These are phyloP conservation scores for Rhodotorula diobovata DNA, from an alignment of 768 basidiomycete species.

Conservation along the genomic window DNA sequence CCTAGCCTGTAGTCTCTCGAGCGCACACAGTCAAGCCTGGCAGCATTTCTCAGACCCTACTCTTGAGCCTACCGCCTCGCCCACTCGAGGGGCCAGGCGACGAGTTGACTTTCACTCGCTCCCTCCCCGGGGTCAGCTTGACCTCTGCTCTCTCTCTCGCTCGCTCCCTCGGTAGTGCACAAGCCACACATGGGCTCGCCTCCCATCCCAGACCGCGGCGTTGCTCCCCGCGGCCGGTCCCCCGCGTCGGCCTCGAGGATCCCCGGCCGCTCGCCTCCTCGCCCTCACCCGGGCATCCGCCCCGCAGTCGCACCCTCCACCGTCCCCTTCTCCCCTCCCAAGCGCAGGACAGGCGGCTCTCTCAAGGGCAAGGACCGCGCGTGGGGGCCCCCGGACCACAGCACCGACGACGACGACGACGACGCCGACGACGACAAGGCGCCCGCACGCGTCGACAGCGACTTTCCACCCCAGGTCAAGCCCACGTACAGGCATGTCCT, in stretches of 20 bases:
- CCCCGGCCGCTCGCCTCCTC: conserved; percentile 12
- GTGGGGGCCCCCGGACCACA: no score
- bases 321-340: conserved; percentile 30
- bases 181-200: conserved; percentile 26
- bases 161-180: no score
- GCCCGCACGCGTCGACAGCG: conserved; percentile 46
- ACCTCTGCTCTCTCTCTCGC: neutral
- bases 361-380: conserved; percentile 41
- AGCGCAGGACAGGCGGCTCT: conserved; percentile 25
- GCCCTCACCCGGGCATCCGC: conserved; percentile 15
- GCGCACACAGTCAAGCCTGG: no score
- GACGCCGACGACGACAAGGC: neutral
- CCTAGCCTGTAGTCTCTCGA: no score
- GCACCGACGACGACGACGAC: conserved; percentile 47
- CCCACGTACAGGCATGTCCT: conserved; percentile 29
- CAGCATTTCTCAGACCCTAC: no score
- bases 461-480: conserved; percentile 40
- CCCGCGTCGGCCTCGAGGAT: neutral
- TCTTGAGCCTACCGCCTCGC: no score
- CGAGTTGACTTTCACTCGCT: no score
- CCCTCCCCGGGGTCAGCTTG: no score
- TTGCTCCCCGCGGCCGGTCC: neutral
- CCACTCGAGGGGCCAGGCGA: no score
- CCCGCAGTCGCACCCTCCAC: conserved; percentile 5
- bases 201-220: conserved; percentile 30